A percentile compares a stretch with the other conserved stretches of the same genome.
These are phyloP conservation scores for Gremmenia infestans DNA, from an alignment of 2,329 filamentous ascomycete species.

Conservation along the genomic window DNA sequence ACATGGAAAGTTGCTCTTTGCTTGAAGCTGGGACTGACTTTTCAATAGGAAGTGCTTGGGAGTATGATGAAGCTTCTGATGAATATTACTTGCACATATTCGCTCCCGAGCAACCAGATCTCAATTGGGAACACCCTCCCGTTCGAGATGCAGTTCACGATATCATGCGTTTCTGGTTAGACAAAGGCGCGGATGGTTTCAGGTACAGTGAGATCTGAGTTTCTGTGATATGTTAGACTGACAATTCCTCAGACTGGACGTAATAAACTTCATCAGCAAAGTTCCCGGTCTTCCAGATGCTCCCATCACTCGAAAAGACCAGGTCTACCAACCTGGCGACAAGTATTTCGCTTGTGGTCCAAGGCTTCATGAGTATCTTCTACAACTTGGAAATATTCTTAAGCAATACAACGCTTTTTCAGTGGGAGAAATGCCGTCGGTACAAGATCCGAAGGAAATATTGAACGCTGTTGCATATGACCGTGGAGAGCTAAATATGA, in stretches of 20 bases:
- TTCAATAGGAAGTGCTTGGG: slow-evolving; percentile 42
- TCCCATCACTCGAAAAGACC: slow-evolving; percentile 36
- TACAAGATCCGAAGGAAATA: slow-evolving; percentile 43
- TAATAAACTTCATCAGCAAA: slow-evolving; percentile 64
- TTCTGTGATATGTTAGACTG: neutral
- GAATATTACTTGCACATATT: slow-evolving; percentile 60
- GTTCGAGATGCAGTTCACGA: slow-evolving; percentile 64
- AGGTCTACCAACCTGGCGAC: slow-evolving; percentile 44
- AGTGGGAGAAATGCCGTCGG: slow-evolving; percentile 45
- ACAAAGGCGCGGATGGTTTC: slow-evolving; percentile 54
- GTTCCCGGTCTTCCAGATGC: slow-evolving; percentile 51
- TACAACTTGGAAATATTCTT: slow-evolving; percentile 43
- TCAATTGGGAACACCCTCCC: slow-evolving; percentile 69
- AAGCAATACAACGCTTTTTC: slow-evolving; percentile 46
- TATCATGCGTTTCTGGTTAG: slow-evolving; percentile 69
- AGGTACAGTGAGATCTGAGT: slow-evolving; percentile 21
- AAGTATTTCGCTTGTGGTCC: slow-evolving; percentile 54
- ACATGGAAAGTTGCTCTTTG: neutral
- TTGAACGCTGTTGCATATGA: slow-evolving; percentile 50
- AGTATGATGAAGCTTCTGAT: slow-evolving; percentile 45
- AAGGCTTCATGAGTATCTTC: slow-evolving; percentile 48
- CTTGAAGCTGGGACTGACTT: neutral
- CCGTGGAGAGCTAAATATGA: slow-evolving; percentile 61
- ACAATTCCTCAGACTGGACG: slow-evolving; percentile 48
- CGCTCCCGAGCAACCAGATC: slow-evolving; percentile 64